Base-by-base conservation (phyloP, 805 yeast genomes). In the Saturnispora bothae region DNA sequence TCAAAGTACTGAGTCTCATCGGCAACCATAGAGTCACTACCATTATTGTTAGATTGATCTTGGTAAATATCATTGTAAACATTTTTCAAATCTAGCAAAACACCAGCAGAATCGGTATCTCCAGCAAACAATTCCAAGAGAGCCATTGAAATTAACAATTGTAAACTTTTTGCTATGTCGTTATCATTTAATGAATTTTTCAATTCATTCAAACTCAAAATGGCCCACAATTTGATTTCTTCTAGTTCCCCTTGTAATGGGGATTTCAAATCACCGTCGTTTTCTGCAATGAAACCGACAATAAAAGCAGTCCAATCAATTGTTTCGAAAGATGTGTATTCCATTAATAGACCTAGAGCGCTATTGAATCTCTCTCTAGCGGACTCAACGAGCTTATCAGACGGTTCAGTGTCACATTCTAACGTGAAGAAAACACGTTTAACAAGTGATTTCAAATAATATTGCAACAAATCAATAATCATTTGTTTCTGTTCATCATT, bases 51-150 rank as follows among this genome's bases (percentile, higher is more conserved):
- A 12, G 18, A 19, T 6, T 35, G 25, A 13, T 12, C 3, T 18
- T 33, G 15, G 16, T 15, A 56, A 33, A 66, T 54, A 39, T 63
- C 65, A 22, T 65, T 65, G 50, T 73, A 81, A 43, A 83, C 78
- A 19, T 67, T 57, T 40, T 72, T 72, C 34, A 89, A 59, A 53
- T 89, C 97, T 20, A 75, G 77, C 27, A 89, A 63, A 14, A 84
- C 76, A 25, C 74, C 65, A 5, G 82, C 72, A 1, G 95, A 78
- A 43, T 89, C 96, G 5, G 76, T 64, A 46, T 73, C 85, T 18
- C 88, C 94, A 39, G 76, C 63, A 52, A 78, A 86, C 25, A 88
- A 65, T 54, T 85, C 95, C 12, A 89, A 53, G 17, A 86, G 57
- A 3, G 79, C 78, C 70, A 83, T 73, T 0, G 95, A 79, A 40